These are phyloP conservation scores for Nasturtium officinale DNA, from an alignment of 345 rosid species.

Conservation along the genomic window DNA sequence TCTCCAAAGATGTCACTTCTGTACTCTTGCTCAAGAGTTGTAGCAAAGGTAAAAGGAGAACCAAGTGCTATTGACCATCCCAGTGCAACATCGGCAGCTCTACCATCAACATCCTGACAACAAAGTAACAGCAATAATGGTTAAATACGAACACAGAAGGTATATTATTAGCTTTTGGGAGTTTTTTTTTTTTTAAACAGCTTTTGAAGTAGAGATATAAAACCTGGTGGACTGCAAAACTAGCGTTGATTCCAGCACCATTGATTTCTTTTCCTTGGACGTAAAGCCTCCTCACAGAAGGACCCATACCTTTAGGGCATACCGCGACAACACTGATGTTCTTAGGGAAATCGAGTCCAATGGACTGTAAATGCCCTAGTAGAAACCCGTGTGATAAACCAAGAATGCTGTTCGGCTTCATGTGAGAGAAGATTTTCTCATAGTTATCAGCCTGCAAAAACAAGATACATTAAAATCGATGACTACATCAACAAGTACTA, in stretches of 20 bases:
- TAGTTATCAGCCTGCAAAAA: slow-evolving; percentile 78
- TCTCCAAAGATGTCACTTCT: slow-evolving; percentile 97
- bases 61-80: slow-evolving; percentile 97
- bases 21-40: slow-evolving; percentile 89
- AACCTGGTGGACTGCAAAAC: slow-evolving; percentile 92
- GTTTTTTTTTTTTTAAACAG: neutral
- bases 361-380: slow-evolving; percentile 78
- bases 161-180: neutral
- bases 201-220: neutral
- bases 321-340: slow-evolving; percentile 82
- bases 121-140: neutral
- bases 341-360: slow-evolving; percentile 78
- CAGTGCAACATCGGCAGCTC: slow-evolving; percentile 84
- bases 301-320: slow-evolving; percentile 91
- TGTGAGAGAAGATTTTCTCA: slow-evolving; percentile 76
- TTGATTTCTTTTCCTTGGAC: slow-evolving; percentile 89
- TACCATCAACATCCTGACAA: slow-evolving; percentile 83
- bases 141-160: neutral
- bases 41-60: slow-evolving; percentile 88
- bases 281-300: slow-evolving; percentile 87
- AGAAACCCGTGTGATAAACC: slow-evolving; percentile 96
- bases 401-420: slow-evolving; percentile 94
- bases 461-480: neutral
- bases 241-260: slow-evolving; percentile 93
- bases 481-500: slow-evolving; percentile 5